Evolutionary conservation across 1,284 basidiomycete genomes (phyloP), one percentile per base, ranked within the genome.

Genomic region (Puccinia hordei): DNA sequence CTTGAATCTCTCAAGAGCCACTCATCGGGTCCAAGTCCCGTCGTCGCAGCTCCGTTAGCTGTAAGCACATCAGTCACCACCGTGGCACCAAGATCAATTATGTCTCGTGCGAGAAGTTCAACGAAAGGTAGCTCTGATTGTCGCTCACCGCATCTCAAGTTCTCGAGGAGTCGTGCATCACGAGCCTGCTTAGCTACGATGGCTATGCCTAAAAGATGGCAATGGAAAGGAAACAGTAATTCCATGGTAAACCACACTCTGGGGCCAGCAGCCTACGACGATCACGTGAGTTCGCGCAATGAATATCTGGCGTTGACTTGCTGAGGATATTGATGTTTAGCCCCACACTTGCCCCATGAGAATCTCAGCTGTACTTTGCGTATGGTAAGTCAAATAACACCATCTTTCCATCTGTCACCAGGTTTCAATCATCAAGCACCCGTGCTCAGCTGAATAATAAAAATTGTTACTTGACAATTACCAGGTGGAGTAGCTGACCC

Each of bases 401-500:
- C 65, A 17, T 19, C 10, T 35, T 83, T 88, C 86, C 89, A 90
- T 83, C 83, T 89, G 68, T 22, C 44, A 38, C 44, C 30, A n/a
- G 85, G 4, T 61, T 8, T 61, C 19, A 63, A 19, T 33, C 49
- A 10, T 49, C 3, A 35, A 15, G 27, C 44, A 38, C 10, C 5
- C 15, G 9, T 46, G 33, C 24, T 44, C 46, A 57, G 35, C 30
- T 68, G 57, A 46, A 22, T 33, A 24, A 46, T n/a, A 46, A 51
- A 10, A 41, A 6, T 0, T 12, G 15, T 24, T 35, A 35, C 46
- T 24, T 66, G 27, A 17, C 38, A 66, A 69, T 55, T 74, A 84
- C 59, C 76, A 75, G 82, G 91, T 89, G 91, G 91, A 69, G 91
- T 92, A 5, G 91, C 91, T 1, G 89, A 88, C 83, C 82, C 91